These are phyloP conservation scores for Trypanosoma scelopori DNA, from an alignment of 208 protist genomes.

Conservation along the genomic window DNA sequence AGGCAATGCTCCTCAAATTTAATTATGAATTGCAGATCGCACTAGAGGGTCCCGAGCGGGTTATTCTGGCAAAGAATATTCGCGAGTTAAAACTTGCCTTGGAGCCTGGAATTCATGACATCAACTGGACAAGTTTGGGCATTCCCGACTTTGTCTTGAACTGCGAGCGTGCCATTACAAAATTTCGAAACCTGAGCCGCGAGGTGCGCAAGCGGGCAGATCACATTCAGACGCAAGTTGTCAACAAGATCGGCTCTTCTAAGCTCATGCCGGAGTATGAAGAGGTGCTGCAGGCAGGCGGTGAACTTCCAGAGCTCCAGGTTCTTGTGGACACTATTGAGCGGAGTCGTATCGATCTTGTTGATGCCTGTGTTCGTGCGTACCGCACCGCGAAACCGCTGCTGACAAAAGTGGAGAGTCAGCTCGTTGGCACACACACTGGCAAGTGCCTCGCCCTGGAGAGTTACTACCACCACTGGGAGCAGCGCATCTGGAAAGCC, in stretches of 20 bases:
- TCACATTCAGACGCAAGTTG: conserved; percentile 91
- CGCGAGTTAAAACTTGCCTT: conserved; percentile 88
- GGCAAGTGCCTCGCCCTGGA: conserved; percentile 87
- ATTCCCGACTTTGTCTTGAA: conserved; percentile 95
- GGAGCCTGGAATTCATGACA: conserved; percentile 92
- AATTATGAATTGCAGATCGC: conserved; percentile 79
- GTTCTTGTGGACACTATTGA: conserved; percentile 93
- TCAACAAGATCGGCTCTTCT: conserved; percentile 88
- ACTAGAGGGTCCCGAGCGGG: conserved; percentile 87
- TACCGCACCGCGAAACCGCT: conserved; percentile 94
- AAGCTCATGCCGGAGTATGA: conserved; percentile 82
- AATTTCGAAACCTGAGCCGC: conserved; percentile 95
- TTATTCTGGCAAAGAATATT: conserved; percentile 91
- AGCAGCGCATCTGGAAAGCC: conserved; percentile 93
- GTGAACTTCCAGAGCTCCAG: conserved; percentile 90
- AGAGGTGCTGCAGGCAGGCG: conserved; percentile 73
- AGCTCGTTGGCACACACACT: conserved; percentile 90
- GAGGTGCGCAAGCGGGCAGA: conserved; percentile 96
- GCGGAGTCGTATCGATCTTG: conserved; percentile 59
- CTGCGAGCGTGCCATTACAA: conserved; percentile 93
- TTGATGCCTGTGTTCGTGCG: conserved; percentile 90
- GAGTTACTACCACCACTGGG: conserved; percentile 97
- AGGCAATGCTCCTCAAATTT: conserved; percentile 93
- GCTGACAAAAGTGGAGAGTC: conserved; percentile 95
- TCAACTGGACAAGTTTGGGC: conserved; percentile 99